Base-by-base conservation (phyloP, 495 filamentous ascomycete genomes). In the Talaromyces stipitatus region DNA sequence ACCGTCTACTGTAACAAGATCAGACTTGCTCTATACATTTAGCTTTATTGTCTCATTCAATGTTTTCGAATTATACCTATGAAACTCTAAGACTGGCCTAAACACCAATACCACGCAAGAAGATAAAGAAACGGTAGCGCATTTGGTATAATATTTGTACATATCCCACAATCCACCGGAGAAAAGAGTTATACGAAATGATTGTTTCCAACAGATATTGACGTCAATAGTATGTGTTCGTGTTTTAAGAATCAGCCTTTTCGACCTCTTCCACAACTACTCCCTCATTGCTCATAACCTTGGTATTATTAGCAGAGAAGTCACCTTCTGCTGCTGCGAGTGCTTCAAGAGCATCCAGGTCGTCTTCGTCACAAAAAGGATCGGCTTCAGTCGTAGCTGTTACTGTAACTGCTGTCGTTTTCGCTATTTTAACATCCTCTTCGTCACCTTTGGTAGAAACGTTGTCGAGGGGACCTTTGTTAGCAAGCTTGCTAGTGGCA, bases 271-370 rank as follows among this genome's bases (percentile, higher is more conserved):
- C 48, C 24, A 30, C 48, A 6, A 30, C 20, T 5, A 51, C 26
- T 45, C 46, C 24, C 14, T 55, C 54, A n/a, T 55, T 43, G 23
- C 20, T 26, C 12, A 26, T 9, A 10, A 23, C 10, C 23, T 46
- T 18, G 18, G 12, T 22, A 27, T 20, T 45, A 10, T n/a, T 7
- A 2, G 36, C 10, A 36, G 28, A 41, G 9, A 54, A 26, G 22
- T 55, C 33, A 24, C 20, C 36, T 47, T 69, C 69, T 18, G 64
- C 64, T 27, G 66, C 70, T 26, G 66, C 64, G n/a, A 77, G 58
- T 28, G 69, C 71, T 58, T 76, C 72, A 16, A 76, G 61, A 27
- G 67, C 72, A 58, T 77, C 74, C 10, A 64, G 14, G 24, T 60
- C 60, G 56, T 73, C 74, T 53, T 72, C 72, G 12, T 68, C 67